phyloP scores from a whole-genome alignment of 352 stramenopile species.

The Phytophthora sansomeana region DNA sequence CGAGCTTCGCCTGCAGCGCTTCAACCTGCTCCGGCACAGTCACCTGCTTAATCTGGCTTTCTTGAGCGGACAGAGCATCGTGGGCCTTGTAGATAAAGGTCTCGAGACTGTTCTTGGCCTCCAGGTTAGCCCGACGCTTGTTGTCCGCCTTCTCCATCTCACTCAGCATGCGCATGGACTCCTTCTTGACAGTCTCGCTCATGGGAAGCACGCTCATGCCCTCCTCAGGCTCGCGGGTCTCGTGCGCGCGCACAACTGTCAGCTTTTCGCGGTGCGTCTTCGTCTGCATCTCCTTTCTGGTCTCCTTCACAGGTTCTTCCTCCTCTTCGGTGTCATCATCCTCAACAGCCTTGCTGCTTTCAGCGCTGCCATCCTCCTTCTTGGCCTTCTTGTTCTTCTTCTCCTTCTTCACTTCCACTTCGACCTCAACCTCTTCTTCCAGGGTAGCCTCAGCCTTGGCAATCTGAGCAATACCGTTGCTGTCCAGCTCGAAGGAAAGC shows the following conservation, averaged over 20 bases:
- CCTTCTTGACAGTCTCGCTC: constrained; percentile 66
- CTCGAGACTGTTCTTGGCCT: constrained; percentile 94
- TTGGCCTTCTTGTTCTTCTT: constrained; percentile 66
- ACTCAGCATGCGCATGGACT: constrained; percentile 68
- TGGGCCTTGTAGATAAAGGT: constrained; percentile 94
- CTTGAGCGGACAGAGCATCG: constrained; percentile 82
- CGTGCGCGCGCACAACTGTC: constrained; percentile 52
- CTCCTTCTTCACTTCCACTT: constrained; percentile 69
- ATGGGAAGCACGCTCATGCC: constrained; percentile 71
- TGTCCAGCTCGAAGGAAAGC: constrained; percentile 94
- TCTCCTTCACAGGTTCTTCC: constrained; percentile 38
- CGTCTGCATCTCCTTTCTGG: constrained; percentile 90
- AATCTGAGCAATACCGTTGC: constrained; percentile 91
- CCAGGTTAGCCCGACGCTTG: constrained; percentile 68
- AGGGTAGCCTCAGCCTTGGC: constrained; percentile 94
- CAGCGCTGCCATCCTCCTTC: constrained; percentile 43
- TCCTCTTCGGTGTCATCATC: constrained; percentile 52
- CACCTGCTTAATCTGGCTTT: constrained; percentile 83
- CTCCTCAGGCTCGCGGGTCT: constrained; percentile 40
- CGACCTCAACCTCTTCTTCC: constrained; percentile 83
- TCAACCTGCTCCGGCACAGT: constrained; percentile 89
- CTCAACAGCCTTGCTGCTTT: constrained; percentile 46
- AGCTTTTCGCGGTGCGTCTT: constrained; percentile 87
- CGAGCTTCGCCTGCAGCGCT: constrained; percentile 69
- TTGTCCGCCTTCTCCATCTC: constrained; percentile 82